Evolutionary conservation across 371 early-diverging fungal genomes (phyloP), one percentile per base, ranked within the genome.

Genomic region (Apophysomyces elegans): DNA sequence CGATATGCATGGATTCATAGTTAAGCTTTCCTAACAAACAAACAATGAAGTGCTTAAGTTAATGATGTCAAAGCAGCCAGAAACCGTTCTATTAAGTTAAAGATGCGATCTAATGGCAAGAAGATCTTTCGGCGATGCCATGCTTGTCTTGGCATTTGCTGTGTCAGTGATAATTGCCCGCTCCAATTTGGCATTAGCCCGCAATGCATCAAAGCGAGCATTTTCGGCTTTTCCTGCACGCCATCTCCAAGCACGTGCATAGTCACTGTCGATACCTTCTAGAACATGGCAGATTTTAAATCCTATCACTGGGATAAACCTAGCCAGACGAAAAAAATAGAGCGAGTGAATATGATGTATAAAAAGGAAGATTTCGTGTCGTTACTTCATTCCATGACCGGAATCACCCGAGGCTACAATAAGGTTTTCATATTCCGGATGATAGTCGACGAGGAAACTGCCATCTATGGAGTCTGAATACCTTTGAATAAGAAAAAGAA

Each of bases 341-440:
- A 58, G 5, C 38, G 35, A 4, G 58, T 46, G 4, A 32, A 18
- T 64, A 16, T 36, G 3, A 26, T 2, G 32, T 26, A 2, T 26
- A 26, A 26, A 26, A 26, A 26, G 0, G 2, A 26, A 26, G 32
- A 50, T 58, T 14, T 18, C 3, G 14, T 46, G 41, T 44, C 41
- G 72, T 72, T 76, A 76, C 82, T 83, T 83, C 68, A 79, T 69
- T n/a, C 78, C 83, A 50, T 83, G 83, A 1, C 83, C 83, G n/a
- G 80, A 79, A 58, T 79, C 83, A 39, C 83, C 83, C 5, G 77
- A 66, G 37, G 80, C 83, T 14, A 83, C 64, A 38, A 79, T 67
- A 7, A 83, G 63, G 38, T 79, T 79, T 26, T 78, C 56, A 62
- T 69, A 73, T 11, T 75, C 70, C 13, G 83, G 83, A 58, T 83